Conservation (phyloP, 176 grass and related monocot genomes). For the Rhipidocladum racemiflorum region DNA sequence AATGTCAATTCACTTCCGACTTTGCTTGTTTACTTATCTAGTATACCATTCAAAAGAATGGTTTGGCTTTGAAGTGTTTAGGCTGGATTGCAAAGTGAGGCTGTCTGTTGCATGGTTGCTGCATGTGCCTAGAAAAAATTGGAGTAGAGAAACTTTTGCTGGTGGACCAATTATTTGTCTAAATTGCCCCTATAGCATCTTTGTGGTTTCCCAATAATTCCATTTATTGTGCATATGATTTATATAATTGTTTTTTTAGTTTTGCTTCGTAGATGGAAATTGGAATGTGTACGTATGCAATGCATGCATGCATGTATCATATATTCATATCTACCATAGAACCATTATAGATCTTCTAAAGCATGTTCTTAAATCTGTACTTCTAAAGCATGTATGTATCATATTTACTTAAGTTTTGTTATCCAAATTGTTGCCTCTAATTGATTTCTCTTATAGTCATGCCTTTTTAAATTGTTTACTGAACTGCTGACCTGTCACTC, state of each 20-base stretch:
- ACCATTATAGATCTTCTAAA: constrained; percentile 17
- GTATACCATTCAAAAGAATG: constrained; percentile 3
- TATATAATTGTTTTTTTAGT: not conserved
- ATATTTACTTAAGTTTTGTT: not conserved
- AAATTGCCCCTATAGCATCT: not conserved
- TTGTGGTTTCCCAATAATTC: constrained; percentile 5
- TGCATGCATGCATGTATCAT: not conserved
- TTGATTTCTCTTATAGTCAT: not conserved
- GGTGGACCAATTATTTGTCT: not conserved
- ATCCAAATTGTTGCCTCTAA: not conserved
- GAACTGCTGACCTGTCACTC: constrained; percentile 19
- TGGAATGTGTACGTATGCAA: not conserved
- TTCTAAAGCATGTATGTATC: not conserved
- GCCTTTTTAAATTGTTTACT: constrained; percentile 20
- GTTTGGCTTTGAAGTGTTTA: constrained; percentile 15
- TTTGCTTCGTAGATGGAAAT: not conserved
- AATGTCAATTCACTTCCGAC: constrained; percentile 5
- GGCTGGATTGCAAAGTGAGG: constrained; percentile 7
- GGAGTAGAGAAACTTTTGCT: not conserved
- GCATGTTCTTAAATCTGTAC: not conserved
- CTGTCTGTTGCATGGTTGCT: not conserved
- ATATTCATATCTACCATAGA: not conserved
- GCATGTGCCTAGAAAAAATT: constrained; percentile 2
- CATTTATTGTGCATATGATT: not conserved
- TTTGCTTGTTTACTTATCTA: constrained; percentile 4